Conservation (phyloP, 2,329 filamentous ascomycete genomes). For the Epichloe festucae region DNA sequence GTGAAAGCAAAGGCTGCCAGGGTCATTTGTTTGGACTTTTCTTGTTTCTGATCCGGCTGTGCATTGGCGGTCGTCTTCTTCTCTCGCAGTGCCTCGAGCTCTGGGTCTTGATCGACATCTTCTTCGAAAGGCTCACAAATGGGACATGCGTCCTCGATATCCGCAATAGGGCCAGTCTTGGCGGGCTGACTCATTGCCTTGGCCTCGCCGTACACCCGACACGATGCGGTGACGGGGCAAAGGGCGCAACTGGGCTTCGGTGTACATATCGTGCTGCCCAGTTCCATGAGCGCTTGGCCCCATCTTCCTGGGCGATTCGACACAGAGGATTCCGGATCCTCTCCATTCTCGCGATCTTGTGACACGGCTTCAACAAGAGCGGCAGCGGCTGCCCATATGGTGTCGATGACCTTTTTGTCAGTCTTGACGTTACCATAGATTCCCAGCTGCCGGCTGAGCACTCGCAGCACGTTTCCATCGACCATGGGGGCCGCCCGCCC, state of each 20-base stretch:
- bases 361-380: slow-evolving; percentile 40
- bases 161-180: slow-evolving; percentile 13
- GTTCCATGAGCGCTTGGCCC: slow-evolving; percentile 54
- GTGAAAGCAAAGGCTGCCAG: slow-evolving; percentile 24
- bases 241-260: slow-evolving; percentile 42
- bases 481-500: slow-evolving; percentile 46
- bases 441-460: slow-evolving; percentile 47
- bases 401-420: slow-evolving; percentile 38
- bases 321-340: slow-evolving; percentile 10
- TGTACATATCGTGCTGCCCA: slow-evolving; percentile 49
- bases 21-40: slow-evolving; percentile 16
- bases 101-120: slow-evolving; percentile 11
- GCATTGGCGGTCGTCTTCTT: background rate
- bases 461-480: slow-evolving; percentile 49
- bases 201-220: slow-evolving; percentile 37
- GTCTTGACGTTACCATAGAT: slow-evolving; percentile 43
- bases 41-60: slow-evolving; percentile 8
- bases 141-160: slow-evolving; percentile 38
- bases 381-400: slow-evolving; percentile 46
- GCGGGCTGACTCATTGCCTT: slow-evolving; percentile 18
- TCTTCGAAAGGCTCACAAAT: slow-evolving; percentile 36
- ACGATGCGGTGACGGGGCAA: slow-evolving; percentile 38
- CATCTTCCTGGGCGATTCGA: slow-evolving; percentile 41
- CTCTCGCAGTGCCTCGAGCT: slow-evolving; percentile 6
- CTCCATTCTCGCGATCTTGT: slow-evolving; percentile 17